Base-by-base conservation (phyloP, 192 early-diverging fungal genomes). In the Podila horticola region DNA sequence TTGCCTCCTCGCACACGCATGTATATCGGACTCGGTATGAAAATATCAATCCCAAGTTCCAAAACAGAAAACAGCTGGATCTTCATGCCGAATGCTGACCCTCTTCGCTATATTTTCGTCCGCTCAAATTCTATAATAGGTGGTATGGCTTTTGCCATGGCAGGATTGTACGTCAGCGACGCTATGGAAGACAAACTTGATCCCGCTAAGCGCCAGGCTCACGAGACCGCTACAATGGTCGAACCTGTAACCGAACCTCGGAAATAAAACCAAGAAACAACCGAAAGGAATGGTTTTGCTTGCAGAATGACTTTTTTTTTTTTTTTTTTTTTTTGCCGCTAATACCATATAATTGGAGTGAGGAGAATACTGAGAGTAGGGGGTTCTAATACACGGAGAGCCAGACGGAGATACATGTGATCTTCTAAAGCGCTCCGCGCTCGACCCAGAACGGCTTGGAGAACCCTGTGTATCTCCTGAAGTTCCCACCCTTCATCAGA, bases 1-100 rank as follows among this genome's bases (percentile, higher is more conserved):
- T 51, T 81, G 62, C 71, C 76, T 19, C 71, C 76, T 50, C 69
- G 76, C n/a, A 81, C 76, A 26, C 76, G 76, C 59, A 81, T 72
- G 66, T 81, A 68, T 31, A 81, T 81, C 28, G 76, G 76, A 13
- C 61, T 81, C 6, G 76, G 76, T 81, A 72, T 67, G 65, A 19
- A 31, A 24, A 38, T 10, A 24, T 31, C 36, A 0, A 22, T 55
- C 2, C 17, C 17, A 20, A 5, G 5, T 17, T 9, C 38, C 24
- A 48, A 10, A 17, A 17, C 4, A 33, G 19, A 28, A 9, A 66
- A 22, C 33, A 17, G 12, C 0, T 12, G 0, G 15, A 30, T 22
- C 22, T 13, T n/a, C 15, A 38, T 15, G 5, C 0, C 4, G 24
- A 22, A 29, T 41, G n/a, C 45, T 28, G 34, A 65, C 19, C 48